A percentile compares a stretch with the other conserved stretches of the same genome.
These are phyloP conservation scores for Sphagnum fallax DNA, from an alignment of 228 moss, liverwort and hornwort species.

Conservation along the genomic window DNA sequence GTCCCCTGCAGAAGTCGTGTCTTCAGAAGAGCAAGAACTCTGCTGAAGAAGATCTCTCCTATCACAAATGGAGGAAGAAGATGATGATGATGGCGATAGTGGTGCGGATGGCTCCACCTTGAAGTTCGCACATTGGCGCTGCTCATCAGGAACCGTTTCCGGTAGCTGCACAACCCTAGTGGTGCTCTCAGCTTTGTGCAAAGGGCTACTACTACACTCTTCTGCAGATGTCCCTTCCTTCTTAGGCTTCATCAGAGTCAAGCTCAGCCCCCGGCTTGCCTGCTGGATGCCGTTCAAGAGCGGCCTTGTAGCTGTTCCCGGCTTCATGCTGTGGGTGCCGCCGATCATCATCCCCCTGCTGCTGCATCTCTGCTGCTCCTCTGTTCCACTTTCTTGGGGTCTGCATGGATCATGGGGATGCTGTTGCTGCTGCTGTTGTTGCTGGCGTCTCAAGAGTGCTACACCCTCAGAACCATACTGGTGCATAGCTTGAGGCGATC, in stretches of 20 bases:
- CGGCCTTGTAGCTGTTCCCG: no score
- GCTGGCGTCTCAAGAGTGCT: no score
- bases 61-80: slow-evolving; percentile 80
- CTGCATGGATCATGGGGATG: slow-evolving; percentile 10
- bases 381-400: slow-evolving; percentile 37
- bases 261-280: slow-evolving; percentile 18
- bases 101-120: background rate
- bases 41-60: slow-evolving; percentile 41
- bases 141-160: slow-evolving; percentile 22
- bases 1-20: slow-evolving; percentile 25
- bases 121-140: background rate
- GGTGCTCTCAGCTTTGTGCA: slow-evolving; percentile 13
- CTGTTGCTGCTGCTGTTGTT: slow-evolving; percentile 9
- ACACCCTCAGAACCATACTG: no score
- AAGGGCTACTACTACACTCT: background rate
- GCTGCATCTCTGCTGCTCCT: background rate
- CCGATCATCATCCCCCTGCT: no score
- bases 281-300: background rate
- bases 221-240: background rate
- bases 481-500: background rate
- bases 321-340: no score
- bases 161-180: slow-evolving; percentile 18
- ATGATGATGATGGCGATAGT: slow-evolving; percentile 18
- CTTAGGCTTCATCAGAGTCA: slow-evolving; percentile 4
- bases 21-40: slow-evolving; percentile 63